A percentile compares a stretch with the other conserved stretches of the same genome.
phyloP scores from a whole-genome alignment of 1,139 yeast genomes.

The Suhomyces kunorum region DNA sequence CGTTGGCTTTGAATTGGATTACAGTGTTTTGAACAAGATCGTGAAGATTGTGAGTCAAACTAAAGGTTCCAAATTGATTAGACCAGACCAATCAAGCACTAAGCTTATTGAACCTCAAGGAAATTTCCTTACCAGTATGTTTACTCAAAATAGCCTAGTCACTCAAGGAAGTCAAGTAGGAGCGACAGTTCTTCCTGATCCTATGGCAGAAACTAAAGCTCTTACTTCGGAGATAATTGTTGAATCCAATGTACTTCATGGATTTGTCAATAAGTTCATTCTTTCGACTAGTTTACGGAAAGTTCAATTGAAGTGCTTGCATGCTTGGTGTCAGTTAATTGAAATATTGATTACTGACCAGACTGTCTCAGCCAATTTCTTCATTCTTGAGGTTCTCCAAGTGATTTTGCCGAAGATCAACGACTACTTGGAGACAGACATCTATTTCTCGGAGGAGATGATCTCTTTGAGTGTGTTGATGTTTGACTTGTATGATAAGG shows the following conservation, averaged over 20 bases:
- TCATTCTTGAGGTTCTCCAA: slow-evolving; percentile 77
- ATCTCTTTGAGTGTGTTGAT: slow-evolving; percentile 74
- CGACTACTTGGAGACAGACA: slow-evolving; percentile 68
- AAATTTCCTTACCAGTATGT: neutral
- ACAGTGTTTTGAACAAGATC: slow-evolving; percentile 26
- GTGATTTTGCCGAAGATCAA: slow-evolving; percentile 72
- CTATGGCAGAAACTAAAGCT: neutral
- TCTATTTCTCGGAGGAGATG: slow-evolving; percentile 70
- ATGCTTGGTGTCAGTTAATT: slow-evolving; percentile 81
- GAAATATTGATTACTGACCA: slow-evolving; percentile 69
- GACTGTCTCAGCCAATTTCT: slow-evolving; percentile 37
- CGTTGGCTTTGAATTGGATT: slow-evolving; percentile 22
- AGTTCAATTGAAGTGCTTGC: slow-evolving; percentile 62
- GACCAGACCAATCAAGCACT: neutral
- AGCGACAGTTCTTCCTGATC: slow-evolving; percentile 3
- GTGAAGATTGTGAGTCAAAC: slow-evolving; percentile 28
- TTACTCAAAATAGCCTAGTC: slow-evolving; percentile 3
- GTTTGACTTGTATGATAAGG: slow-evolving; percentile 61
- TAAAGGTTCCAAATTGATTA: slow-evolving; percentile 23
- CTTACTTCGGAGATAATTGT: slow-evolving; percentile 22
- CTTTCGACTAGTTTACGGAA: slow-evolving; percentile 48
- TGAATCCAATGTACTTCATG: slow-evolving; percentile 32
- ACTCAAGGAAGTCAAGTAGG: slow-evolving; percentile 1
- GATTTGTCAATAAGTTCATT: slow-evolving; percentile 45
- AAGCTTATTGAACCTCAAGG: neutral